Conservation (phyloP, 805 yeast genomes). For the Starmerella asiatica region DNA sequence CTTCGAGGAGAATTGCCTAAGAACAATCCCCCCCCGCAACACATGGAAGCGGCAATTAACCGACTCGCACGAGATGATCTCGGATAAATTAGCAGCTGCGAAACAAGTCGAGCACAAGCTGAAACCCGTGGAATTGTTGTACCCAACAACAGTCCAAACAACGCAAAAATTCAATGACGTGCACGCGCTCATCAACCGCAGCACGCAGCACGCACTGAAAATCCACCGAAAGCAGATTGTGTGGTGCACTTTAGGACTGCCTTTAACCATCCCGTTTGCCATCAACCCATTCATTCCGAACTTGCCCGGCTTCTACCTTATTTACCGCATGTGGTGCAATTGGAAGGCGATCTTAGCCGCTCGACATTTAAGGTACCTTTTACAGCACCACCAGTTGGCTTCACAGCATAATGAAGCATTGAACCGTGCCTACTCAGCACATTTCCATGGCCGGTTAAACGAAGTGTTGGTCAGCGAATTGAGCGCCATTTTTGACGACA, state of each 20-base stretch:
- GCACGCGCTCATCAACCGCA: conserved; percentile 24
- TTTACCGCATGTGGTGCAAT: conserved; percentile 74
- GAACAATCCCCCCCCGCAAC: conserved; percentile 58
- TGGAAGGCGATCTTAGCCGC: conserved; percentile 67
- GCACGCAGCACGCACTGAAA: conserved; percentile 35
- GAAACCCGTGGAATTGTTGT: conserved; percentile 32
- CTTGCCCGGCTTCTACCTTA: conserved; percentile 76
- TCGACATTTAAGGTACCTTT: conserved; percentile 45
- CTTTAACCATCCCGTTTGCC: conserved; percentile 68
- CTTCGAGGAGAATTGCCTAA: conserved; percentile 65
- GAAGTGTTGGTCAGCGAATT: conserved; percentile 6
- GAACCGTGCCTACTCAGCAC: conserved; percentile 5
- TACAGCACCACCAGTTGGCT: conserved; percentile 33
- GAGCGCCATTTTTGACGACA: conserved; percentile 9
- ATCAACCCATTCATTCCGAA: conserved; percentile 79
- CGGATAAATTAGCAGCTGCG: conserved; percentile 13
- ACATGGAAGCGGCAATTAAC: conserved; percentile 42
- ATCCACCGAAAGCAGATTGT: conserved; percentile 46
- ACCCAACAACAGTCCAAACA: conserved; percentile 33
- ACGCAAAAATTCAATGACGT: conserved; percentile 22
- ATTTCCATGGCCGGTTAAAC: background rate
- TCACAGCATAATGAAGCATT: conserved; percentile 18
- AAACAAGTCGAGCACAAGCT: conserved; percentile 16
- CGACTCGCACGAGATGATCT: conserved; percentile 21
- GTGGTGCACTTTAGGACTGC: conserved; percentile 46